Evolutionary conservation across 2,329 filamentous ascomycete species (phyloP), one percentile per base, ranked within the genome.

Genomic region (Ceratocystis cubensis): DNA sequence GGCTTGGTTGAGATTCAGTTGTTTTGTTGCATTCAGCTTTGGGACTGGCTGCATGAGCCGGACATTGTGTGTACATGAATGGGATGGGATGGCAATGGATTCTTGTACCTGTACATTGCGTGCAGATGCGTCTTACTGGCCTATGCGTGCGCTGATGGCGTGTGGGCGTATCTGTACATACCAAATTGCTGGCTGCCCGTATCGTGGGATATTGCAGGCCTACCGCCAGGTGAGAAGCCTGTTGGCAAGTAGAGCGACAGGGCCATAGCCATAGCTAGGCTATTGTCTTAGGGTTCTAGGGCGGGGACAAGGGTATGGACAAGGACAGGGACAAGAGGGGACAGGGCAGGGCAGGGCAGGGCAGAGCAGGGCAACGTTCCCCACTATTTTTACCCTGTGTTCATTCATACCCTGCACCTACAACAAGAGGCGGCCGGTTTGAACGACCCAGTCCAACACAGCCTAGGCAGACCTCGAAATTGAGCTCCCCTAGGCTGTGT

Each of bases 21-120:
- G 7, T 5, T n/a, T n/a, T 30, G 56, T 30, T 59, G 56, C 56
- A 59, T 37, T 59, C 56, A 37, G 56, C 56, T 59, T 53, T 22
- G 25, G 48, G 48, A 37, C 56, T 15, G 56, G 17, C 30, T 37
- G 56, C 56, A 59, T 33, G 28, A 41, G 37, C 37, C 8, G 33
- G 13, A 30, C 7, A 37, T 17, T 15, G 28, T 1, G 56, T 2
- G 1, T 30, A 10, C n/a, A 22, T 50, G 6, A 1, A 22, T 7
- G 20, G 17, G 46, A 48, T 48, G n/a, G 46, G 46, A n/a, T 48
- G 17, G 20, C 3, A 10, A 22, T 2, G 17, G 46, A 10, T 48
- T n/a, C 5, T 48, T n/a, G 17, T n/a, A 20, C 48, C 20, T 53
- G 48, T 53, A 22, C 48, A 53, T 22, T 53, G 48, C 48, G 20